A percentile compares a stretch with the other conserved stretches of the same genome.
Conservation (phyloP, 108 stramenopile genomes). For the Cyclotella kingstonii region DNA sequence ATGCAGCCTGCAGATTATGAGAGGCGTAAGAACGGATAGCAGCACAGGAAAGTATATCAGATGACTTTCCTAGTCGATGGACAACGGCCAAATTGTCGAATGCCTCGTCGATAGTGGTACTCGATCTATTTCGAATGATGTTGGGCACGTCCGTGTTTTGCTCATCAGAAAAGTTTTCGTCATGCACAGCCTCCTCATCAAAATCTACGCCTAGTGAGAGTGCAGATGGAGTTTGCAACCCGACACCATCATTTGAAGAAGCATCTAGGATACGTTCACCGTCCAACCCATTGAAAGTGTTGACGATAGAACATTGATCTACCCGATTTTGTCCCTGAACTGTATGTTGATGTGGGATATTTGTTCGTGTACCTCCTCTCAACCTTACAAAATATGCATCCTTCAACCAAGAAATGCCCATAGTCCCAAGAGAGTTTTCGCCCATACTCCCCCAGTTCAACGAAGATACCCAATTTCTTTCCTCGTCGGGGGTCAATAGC, state of each 20-base stretch:
- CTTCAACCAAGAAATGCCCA: slow-evolving; percentile 54
- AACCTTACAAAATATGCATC: slow-evolving; percentile 62
- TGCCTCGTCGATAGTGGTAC: slow-evolving; percentile 51
- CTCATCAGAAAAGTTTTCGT: not conserved
- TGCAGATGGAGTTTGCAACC: slow-evolving; percentile 25
- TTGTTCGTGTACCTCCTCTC: slow-evolving; percentile 11
- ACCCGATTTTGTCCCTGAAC: not conserved
- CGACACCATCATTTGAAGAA: slow-evolving; percentile 18
- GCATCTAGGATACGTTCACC: slow-evolving; percentile 4
- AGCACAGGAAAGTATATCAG: slow-evolving; percentile 73
- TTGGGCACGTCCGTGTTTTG: not conserved
- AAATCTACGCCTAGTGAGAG: slow-evolving; percentile 17
- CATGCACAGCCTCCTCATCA: slow-evolving; percentile 3
- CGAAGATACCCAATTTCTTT: slow-evolving; percentile 28
- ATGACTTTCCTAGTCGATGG: slow-evolving; percentile 59
- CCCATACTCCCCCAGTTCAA: slow-evolving; percentile 22
- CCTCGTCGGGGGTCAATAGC: slow-evolving; percentile 50
- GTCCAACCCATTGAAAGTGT: not conserved
- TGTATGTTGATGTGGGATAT: not conserved
- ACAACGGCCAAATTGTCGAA: slow-evolving; percentile 57
- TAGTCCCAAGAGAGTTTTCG: slow-evolving; percentile 1
- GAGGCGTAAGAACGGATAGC: slow-evolving; percentile 70
- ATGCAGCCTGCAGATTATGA: slow-evolving; percentile 55
- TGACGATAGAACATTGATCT: not conserved
- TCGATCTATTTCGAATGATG: not conserved